Percentiles rank a stretch among this genome's conserved stretches.
Conservation (phyloP, 768 basidiomycete genomes). For the Trametes villosa region DNA sequence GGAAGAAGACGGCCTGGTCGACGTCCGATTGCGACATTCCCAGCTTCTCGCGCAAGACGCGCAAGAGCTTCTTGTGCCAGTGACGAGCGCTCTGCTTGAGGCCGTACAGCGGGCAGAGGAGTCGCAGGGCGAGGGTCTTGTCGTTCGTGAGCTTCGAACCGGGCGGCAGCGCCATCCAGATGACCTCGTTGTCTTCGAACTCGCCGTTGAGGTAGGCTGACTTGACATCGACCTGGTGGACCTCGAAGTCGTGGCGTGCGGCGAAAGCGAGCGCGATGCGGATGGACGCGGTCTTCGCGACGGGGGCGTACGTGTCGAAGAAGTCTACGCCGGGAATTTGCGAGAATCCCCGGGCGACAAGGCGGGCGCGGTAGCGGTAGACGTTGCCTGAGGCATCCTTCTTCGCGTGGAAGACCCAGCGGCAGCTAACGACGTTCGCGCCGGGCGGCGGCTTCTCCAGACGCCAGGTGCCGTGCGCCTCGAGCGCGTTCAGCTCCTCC, state of each 20-base stretch:
- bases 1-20: constrained; percentile 26
- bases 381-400: not conserved
- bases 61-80: constrained; percentile 21
- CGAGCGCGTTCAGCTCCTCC: constrained; percentile 19
- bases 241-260: constrained; percentile 30
- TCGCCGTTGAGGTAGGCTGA: constrained; percentile 34
- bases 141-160: not conserved
- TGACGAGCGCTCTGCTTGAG: constrained; percentile 13
- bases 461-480: constrained; percentile 36
- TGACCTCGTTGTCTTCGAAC: constrained; percentile 26
- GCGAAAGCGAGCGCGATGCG: constrained; percentile 35
- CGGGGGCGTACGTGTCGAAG: not conserved
- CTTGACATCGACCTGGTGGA: constrained; percentile 41
- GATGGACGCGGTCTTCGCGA: constrained; percentile 26
- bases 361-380: not conserved
- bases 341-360: not conserved
- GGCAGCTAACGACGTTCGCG: constrained; percentile 35
- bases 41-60: constrained; percentile 4
- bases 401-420: not conserved
- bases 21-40: not conserved
- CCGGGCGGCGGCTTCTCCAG: constrained; percentile 30
- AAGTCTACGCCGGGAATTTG: not conserved
- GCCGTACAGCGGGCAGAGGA: constrained; percentile 5
- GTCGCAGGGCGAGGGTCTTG: not conserved
- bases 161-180: constrained; percentile 21